Conservation (phyloP, 768 basidiomycete species). For the Mycena albidolilacea region DNA sequence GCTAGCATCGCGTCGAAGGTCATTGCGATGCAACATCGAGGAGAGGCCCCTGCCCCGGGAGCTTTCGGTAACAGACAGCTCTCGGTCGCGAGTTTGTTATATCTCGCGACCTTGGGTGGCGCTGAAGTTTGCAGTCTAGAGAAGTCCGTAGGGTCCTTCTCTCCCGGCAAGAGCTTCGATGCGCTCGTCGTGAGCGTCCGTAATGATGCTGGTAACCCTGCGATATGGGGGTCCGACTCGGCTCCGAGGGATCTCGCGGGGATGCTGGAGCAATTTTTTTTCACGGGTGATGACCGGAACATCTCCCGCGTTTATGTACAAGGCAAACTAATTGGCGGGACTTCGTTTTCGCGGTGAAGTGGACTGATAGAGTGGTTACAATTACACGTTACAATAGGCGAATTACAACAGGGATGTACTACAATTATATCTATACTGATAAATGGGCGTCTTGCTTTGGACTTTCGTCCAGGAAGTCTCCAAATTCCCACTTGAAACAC, state of each 20-base stretch:
- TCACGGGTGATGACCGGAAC: conserved; percentile 90
- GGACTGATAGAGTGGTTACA: conserved; percentile 3
- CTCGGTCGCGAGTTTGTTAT: conserved; percentile 81
- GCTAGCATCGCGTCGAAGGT: conserved; percentile 88
- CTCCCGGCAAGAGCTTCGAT: conserved; percentile 89
- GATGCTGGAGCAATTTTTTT: conserved; percentile 87
- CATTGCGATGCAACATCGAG: conserved; percentile 62
- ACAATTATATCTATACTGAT: conserved; percentile 16
- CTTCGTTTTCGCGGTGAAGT: conserved; percentile 46
- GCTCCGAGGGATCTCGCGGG: conserved; percentile 60
- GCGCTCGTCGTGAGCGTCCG: conserved; percentile 81
- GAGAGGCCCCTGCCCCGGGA: not conserved
- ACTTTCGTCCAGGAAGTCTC: conserved; percentile 47
- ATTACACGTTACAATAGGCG: conserved; percentile 15
- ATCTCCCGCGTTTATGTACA: conserved; percentile 88
- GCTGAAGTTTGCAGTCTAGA: conserved; percentile 85
- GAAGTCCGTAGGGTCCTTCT: conserved; percentile 81
- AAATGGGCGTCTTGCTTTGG: not conserved
- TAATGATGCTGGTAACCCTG: conserved; percentile 67
- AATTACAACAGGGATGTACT: conserved; percentile 19
- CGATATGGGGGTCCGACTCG: conserved; percentile 66
- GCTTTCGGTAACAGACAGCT: conserved; percentile 75
- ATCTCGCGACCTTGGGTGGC: conserved; percentile 94
- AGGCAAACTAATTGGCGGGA: conserved; percentile 84
- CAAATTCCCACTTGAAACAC: conserved; percentile 86